Percentiles rank a stretch among this genome's conserved stretches.
These are phyloP conservation scores for Stevia rebaudiana DNA, from an alignment of 140 eudicot genomes.

Conservation along the genomic window DNA sequence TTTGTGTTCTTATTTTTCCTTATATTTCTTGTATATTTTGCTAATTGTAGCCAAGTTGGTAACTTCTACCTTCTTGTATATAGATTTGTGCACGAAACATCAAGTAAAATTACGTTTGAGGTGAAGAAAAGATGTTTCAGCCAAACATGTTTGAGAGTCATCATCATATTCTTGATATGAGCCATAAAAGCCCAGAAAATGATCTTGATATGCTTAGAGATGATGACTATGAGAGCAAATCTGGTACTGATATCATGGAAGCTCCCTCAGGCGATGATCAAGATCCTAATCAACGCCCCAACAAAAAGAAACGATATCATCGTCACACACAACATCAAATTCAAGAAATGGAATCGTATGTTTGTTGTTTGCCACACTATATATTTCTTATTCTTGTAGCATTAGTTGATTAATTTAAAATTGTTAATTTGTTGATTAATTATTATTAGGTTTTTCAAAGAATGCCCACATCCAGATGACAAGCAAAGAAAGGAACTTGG, in stretches of 20 bases:
- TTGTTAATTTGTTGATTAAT: neutral
- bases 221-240: conserved; percentile 88
- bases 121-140: conserved; percentile 63
- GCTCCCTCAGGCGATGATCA: conserved; percentile 82
- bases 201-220: conserved; percentile 73
- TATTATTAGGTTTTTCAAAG: conserved; percentile 67
- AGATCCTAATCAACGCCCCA: conserved; percentile 90
- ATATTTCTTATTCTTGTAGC: neutral
- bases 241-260: conserved; percentile 88
- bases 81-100: conserved; percentile 14
- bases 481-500: conserved; percentile 98
- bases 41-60: neutral
- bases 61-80: conserved; percentile 13
- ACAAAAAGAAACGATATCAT: conserved; percentile 89
- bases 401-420: neutral
- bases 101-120: neutral
- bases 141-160: conserved; percentile 86
- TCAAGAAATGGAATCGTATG: conserved; percentile 94
- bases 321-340: conserved; percentile 98
- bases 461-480: conserved; percentile 99
- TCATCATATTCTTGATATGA: conserved; percentile 68
- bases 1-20: neutral
- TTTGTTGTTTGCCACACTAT: conserved; percentile 1
- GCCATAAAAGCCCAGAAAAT: conserved; percentile 59
- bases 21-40: neutral